Base-by-base conservation (phyloP, 352 stramenopile species). In the Pythium plurisporium region DNA sequence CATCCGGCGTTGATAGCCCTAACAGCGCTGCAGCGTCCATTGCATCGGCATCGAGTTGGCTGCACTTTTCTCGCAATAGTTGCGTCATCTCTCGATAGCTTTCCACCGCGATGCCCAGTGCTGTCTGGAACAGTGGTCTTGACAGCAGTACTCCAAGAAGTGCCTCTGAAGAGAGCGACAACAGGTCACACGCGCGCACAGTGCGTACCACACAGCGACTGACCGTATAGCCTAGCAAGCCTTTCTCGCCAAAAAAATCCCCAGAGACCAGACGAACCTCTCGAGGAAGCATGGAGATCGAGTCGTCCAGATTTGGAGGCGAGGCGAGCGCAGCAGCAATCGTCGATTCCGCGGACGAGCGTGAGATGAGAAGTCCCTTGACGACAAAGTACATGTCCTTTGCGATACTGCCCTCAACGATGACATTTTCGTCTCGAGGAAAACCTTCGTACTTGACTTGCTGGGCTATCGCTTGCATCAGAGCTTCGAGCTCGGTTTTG, bases 351-450 rank as follows among this genome's bases (percentile, higher is more conserved):
- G 50, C 44, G 17, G 8, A 62, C 0, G 55, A 70, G 12, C 46
- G 63, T 6, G 67, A 60, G 0, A 80, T 47, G 0, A 91, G 59
- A 20, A 75, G 26, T 1, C 80, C 80, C 40, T 80, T 76, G 6
- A 86, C 68, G 20, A 91, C 76, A 43, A 91, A 89, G 61, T 82
- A 91, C 76, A 89, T 86, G 23, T 75, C 69, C 33, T 80, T 84
- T 3, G 73, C 66, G 43, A 89, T 80, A 20, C 66, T 83, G 1
- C 80, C 80, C 65, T 91, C 78, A 23, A 78, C 56, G 11, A 90
- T 55, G 17, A 88, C 74, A 7, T 55, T 72, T 27, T 90, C 80
- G 40, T 83, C 78, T 20, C 77, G 74, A 12, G 78, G 78, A 38
- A 86, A 91, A 15, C 75, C 69, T 58, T 89, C 72, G 42, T 87